Evolutionary conservation across 208 protist genomes (phyloP), one percentile per base, ranked within the genome.

Genomic region (Leishmania amazonensis): DNA sequence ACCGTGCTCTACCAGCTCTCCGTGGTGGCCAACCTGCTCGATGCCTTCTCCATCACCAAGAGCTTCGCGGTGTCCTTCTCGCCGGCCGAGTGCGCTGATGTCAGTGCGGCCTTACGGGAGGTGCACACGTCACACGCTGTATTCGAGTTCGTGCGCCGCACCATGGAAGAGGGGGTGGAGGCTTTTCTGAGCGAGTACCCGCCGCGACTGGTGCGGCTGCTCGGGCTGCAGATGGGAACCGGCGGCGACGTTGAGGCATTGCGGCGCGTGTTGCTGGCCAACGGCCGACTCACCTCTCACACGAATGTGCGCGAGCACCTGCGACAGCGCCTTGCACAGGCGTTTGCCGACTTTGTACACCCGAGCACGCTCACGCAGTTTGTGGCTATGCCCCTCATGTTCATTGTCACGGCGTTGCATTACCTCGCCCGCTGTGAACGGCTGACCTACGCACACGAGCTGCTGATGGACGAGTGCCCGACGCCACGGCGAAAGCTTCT

Each of bases 331-430:
- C 77, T 95, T 2, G 53, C 83, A 8, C 53, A 70, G 21, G 60
- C 73, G 11, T 91, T 81, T 54, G 80, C 83, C 1, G 74, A 88
- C 28, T 77, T 87, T 15, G 75, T 90, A 1, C 70, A 54, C 51
- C 62, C 65, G 13, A 85, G 76, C 54, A 40, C 57, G 21, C 79
- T 90, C 24, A 62, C 83, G 45, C 79, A 79, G 64, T 80, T 84
- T 15, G 81, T 81, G 8, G 77, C 88, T 11, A 94, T 97, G 90
- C 95, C 95, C 11, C 78, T 93, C 21, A 89, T 94, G 80, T 75
- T 92, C 45, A 35, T 97, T 45, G 75, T 88, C 28, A 85, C 94
- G 0, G 90, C 83, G 38, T 76, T 97, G 21, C 87, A 88, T 71
- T 74, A 79, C n/a, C 77, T 90, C 28, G 85, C 79, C 5, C 67